Base-by-base conservation (phyloP, 2,329 filamentous ascomycete species). In the Ascochyta rabiei region DNA sequence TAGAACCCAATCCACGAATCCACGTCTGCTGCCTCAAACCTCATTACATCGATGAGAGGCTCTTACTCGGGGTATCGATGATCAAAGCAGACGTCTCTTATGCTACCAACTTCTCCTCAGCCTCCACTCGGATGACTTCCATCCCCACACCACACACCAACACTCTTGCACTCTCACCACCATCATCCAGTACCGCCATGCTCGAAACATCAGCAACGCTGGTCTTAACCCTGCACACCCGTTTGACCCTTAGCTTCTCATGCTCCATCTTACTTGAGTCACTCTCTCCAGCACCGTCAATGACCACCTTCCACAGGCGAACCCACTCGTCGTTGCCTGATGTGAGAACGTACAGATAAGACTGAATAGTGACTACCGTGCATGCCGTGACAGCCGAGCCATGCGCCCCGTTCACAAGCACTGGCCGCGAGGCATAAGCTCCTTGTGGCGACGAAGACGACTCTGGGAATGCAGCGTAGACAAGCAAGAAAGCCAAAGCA, bases 341-440 rank as follows among this genome's bases (percentile, higher is more conserved):
- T 16, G 74, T 78, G 6, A 77, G 43, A 0, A 76, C 49, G 16
- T 60, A 64, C 12, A 67, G 42, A 6, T 53, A 34, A 10, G 56
- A 35, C 16, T 53, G 28, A 5, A 55, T 44, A 9, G 24, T 13
- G 9, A 81, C 31, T 1, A 81, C 50, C 1, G 83, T 85, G 16
- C 77, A 71, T 2, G 74, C 76, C 4, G 89, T 92, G 39, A 93
- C 79, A 2, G 89, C 88, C 1, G 89, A 89, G 0, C 87, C 86
- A 66, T 95, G 90, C 0, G 89, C 88, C 2, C 80, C 80, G 21
- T 78, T 77, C 2, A 89, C 73, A 10, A 82, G 59, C 4, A 79
- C 61, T 1, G 75, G 76, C 9, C 49, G 48, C 10, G 45, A 47
- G 8, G 28, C 34, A 23, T 53, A 46, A 26, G 44, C 3, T 67